Evolutionary conservation across 2,329 filamentous ascomycete genomes (phyloP).

Genomic region (Leptographium flavum): DNA sequence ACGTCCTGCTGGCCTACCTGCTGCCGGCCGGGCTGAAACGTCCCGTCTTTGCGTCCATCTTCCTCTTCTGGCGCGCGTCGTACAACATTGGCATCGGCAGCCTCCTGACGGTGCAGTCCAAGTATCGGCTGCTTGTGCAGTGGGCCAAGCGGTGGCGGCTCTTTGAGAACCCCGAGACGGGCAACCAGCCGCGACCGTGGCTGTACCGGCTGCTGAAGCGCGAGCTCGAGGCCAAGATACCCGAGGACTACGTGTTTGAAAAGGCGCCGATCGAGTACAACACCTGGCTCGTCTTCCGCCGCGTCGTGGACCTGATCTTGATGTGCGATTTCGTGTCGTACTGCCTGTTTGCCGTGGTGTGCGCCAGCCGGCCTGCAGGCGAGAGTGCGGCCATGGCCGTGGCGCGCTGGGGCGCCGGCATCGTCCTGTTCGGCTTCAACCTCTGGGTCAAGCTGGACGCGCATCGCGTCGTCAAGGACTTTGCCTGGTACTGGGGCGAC

Average conservation of each 20-base stretch:
- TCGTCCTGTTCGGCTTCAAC: conserved; percentile 78
- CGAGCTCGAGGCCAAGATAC: conserved; percentile 90
- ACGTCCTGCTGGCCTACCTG: conserved; percentile 59
- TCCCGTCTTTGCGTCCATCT: conserved; percentile 67
- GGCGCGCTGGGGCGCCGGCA: conserved; percentile 65
- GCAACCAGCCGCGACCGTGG: conserved; percentile 67
- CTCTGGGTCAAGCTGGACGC: conserved; percentile 98
- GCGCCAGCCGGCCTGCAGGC: conserved; percentile 57
- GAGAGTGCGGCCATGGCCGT: conserved; percentile 57
- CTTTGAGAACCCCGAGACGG: conserved; percentile 71
- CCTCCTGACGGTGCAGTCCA: conserved; percentile 78
- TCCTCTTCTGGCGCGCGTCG: conserved; percentile 79
- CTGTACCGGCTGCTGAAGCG: conserved; percentile 73
- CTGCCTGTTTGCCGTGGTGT: conserved; percentile 87
- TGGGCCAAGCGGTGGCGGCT: conserved; percentile 80
- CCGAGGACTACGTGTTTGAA: conserved; percentile 85
- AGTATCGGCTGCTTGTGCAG: conserved; percentile 68
- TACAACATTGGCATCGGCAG: conserved; percentile 94
- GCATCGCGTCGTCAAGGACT: conserved; percentile 95
- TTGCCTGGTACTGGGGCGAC: conserved; percentile 99
- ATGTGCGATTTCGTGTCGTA: conserved; percentile 99
- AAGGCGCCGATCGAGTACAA: conserved; percentile 95
- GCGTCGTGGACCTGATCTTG: conserved; percentile 88
- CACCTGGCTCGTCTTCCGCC: conserved; percentile 92
- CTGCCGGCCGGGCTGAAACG: conserved; percentile 57